Evolutionary conservation across 768 basidiomycete genomes (phyloP).

Genomic region (Boletus insuetus): DNA sequence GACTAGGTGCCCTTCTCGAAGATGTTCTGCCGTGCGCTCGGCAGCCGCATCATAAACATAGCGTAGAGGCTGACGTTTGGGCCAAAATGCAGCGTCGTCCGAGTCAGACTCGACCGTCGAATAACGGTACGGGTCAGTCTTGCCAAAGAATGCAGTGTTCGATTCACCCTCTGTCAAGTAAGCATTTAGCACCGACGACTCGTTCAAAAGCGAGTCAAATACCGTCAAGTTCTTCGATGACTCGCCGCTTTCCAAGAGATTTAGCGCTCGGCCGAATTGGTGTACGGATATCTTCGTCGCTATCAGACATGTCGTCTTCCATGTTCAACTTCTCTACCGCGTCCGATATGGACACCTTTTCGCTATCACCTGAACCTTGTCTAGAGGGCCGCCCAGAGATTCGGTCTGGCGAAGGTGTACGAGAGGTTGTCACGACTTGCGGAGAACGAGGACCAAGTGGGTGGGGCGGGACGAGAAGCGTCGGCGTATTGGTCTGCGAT

Average conservation of each 20-base stretch:
- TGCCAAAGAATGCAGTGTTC: slow-evolving; percentile 54
- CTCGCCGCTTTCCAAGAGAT: slow-evolving; percentile 80
- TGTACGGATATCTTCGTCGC: slow-evolving; percentile 33
- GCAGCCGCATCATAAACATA: slow-evolving; percentile 95
- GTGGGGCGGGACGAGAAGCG: slow-evolving; percentile 61
- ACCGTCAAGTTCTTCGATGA: slow-evolving; percentile 52
- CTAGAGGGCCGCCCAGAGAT: slow-evolving; percentile 13
- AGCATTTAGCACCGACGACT: background rate
- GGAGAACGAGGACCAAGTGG: slow-evolving; percentile 72
- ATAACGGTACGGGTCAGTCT: slow-evolving; percentile 34
- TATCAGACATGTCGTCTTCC: slow-evolving; percentile 18
- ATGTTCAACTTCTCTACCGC: slow-evolving; percentile 28
- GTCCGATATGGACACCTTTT: slow-evolving; percentile 24
- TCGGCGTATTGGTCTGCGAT: slow-evolving; percentile 28
- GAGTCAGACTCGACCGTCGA: slow-evolving; percentile 46
- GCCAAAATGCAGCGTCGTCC: slow-evolving; percentile 39
- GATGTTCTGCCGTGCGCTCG: slow-evolving; percentile 65
- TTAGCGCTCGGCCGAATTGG: slow-evolving; percentile 77
- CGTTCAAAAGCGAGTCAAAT: background rate
- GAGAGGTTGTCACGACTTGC: slow-evolving; percentile 45
- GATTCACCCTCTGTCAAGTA: slow-evolving; percentile 42
- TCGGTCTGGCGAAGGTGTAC: slow-evolving; percentile 70
- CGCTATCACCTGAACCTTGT: slow-evolving; percentile 24
- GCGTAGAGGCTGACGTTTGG: slow-evolving; percentile 48
- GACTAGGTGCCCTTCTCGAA: slow-evolving; percentile 43